Base-by-base conservation (phyloP, 2,329 filamentous ascomycete species). In the Aspergillus tanneri region DNA sequence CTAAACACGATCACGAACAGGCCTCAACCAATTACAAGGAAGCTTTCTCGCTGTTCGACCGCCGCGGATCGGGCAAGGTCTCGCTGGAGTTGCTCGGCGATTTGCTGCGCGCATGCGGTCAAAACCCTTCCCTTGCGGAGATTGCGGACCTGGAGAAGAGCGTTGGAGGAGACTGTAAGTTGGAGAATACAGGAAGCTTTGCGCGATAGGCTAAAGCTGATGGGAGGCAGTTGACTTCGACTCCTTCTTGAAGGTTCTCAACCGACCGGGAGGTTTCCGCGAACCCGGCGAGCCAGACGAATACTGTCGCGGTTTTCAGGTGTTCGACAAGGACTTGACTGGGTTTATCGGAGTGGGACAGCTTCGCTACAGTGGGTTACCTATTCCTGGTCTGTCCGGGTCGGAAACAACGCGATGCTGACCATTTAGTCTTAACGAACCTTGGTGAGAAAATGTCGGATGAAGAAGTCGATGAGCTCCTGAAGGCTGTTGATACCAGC, bases 371-470 rank as follows among this genome's bases (percentile, higher is more conserved):
- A 83, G 77, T 79, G 66, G 47, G 71, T 67, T 23, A 16, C 21
- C 11, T 3, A 11, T 22, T 18, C 19, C 21, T 23, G 11, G n/a
- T n/a, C 7, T 19, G 25, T 41, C 21, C 37, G 11, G 19, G 5
- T 48, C 4, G 11, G 4, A 18, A 3, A 21, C n/a, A n/a, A n/a
- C n/a, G n/a, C n/a, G n/a, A n/a, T n/a, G 9, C n/a, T 3, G 37
- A n/a, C 34, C 10, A 9, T 25, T 38, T 45, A 79, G 92, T 99
- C 70, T 76, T 99, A 66, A 99, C 93, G 48, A 97, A 97, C 71
- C 76, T 99, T 63, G 93, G 93, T 64, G 93, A 99, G 85, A 97
- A 97, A 81, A 96, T 99, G 90, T 89, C 87, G 53, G 92, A 99
- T 64, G 93, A 97, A 56, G 93, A 99, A 79, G 93, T 99, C 40